Evolutionary conservation across 192 early-diverging fungal genomes (phyloP).

Genomic region (Podila horticola): DNA sequence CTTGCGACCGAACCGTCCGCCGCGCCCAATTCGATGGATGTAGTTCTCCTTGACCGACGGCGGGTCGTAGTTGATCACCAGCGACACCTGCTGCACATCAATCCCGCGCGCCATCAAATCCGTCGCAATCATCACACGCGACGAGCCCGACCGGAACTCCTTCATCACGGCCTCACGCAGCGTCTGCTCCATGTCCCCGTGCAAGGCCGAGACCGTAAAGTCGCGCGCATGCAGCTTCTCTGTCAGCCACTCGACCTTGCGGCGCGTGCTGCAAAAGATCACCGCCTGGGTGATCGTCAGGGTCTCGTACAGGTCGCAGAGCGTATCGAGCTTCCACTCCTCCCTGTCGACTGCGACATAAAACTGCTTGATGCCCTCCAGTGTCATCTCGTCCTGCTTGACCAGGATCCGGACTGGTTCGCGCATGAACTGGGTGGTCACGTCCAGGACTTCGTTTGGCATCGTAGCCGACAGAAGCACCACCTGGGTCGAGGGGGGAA

Average conservation of each 20-base stretch:
- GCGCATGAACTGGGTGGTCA: conserved; percentile 94
- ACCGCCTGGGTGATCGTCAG: conserved; percentile 97
- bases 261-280: conserved; percentile 98
- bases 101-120: conserved; percentile 97
- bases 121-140: conserved; percentile 95
- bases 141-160: conserved; percentile 96
- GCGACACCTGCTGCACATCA: conserved; percentile 97
- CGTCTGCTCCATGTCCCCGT: conserved; percentile 95
- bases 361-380: conserved; percentile 94
- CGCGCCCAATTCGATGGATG: conserved; percentile 98
- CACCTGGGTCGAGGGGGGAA: conserved; percentile 87
- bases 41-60: conserved; percentile 97
- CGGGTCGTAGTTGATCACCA: conserved; percentile 91
- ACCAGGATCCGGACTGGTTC: conserved; percentile 97
- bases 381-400: conserved; percentile 92
- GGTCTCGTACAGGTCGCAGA: conserved; percentile 96
- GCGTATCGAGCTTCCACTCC: conserved; percentile 98
- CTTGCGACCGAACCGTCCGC: conserved; percentile 99
- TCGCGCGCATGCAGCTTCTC: conserved; percentile 87
- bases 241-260: conserved; percentile 98
- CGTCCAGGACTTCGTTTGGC: conserved; percentile 90
- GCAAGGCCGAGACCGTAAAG: conserved; percentile 95
- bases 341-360: conserved; percentile 97
- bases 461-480: conserved; percentile 96
- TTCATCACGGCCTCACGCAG: conserved; percentile 96